Evolutionary conservation across 1,139 yeast species (phyloP).

Genomic region (Magnusiomyces paraingens): DNA sequence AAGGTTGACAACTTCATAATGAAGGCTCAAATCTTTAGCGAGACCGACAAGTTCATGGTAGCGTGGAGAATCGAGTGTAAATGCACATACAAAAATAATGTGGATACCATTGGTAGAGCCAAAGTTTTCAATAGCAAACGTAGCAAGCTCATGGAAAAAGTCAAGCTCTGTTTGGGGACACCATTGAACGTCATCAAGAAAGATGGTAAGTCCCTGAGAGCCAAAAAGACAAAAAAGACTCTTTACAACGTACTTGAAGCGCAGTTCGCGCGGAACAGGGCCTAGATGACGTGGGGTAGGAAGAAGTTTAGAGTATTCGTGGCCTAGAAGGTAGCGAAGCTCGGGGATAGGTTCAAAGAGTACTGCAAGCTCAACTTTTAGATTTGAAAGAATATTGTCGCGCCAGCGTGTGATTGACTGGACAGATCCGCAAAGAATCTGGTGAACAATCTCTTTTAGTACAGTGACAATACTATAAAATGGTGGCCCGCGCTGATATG

Average conservation of each 20-base stretch:
- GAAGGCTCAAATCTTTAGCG: constrained; percentile 26
- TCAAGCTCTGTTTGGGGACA: constrained; percentile 33
- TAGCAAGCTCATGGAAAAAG: constrained; percentile 25
- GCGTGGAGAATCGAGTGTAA: constrained; percentile 22
- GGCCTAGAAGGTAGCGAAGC: constrained; percentile 41
- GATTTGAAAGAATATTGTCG: constrained; percentile 37
- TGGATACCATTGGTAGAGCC: constrained; percentile 21
- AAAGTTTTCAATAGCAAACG: constrained; percentile 24
- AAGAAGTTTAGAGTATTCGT: constrained; percentile 33
- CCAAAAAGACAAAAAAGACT: constrained; percentile 41
- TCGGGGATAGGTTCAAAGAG: constrained; percentile 44
- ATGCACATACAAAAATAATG: constrained; percentile 27
- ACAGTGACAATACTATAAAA: constrained; percentile 35
- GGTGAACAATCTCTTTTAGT: constrained; percentile 39
- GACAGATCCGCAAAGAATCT: constrained; percentile 40
- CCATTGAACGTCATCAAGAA: constrained; percentile 48
- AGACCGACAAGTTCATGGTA: constrained; percentile 21
- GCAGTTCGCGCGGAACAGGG: constrained; percentile 36
- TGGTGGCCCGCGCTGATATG: constrained; percentile 33
- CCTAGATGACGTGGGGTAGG: constrained; percentile 26
- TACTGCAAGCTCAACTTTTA: constrained; percentile 42
- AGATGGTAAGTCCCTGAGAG: constrained; percentile 41
- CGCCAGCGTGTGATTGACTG: constrained; percentile 41
- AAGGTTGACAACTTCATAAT: constrained; percentile 24
- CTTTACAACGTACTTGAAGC: constrained; percentile 42